Base-by-base conservation (phyloP, 1,139 yeast genomes). In the Suhomyces maxii region DNA sequence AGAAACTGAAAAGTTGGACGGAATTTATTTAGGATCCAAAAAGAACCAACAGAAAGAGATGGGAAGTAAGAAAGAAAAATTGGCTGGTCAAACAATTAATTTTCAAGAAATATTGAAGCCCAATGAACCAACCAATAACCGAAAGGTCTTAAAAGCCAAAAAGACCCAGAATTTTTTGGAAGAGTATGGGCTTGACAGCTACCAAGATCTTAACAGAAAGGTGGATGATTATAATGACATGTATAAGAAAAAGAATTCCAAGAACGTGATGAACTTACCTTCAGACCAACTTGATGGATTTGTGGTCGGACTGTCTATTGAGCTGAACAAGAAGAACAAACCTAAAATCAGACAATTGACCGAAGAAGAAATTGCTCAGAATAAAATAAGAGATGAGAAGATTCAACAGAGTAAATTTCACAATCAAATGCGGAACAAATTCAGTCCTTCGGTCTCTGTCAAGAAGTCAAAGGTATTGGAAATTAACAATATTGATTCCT, bases 161-260 rank as follows among this genome's bases (percentile, higher is more conserved):
- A 51, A 67, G 41, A 55, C 68, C 3, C 73, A 68, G 25, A 67
- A 71, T 47, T 60, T 74, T 38, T 55, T 72, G 14, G 71, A 65
- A 43, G 79, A 75, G 45, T 75, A 75, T 52, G 79, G 79, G 0
- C 49, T 75, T 12, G 63, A 58, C 2, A 60, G 63, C 43, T 71
- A 71, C 48, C 42, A 53, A 7, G 64, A 69, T 6, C 63, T 71
- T 1, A 58, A 64, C 1, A 61, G 53, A 12, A 39, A 55, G 8
- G 53, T 53, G 7, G 60, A 62, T 34, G 75, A 71, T 49, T 69
- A 70, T 50, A 64, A 68, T 46, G 64, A 52, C n/a, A 7, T 60
- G 6, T 53, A 58, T 28, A 63, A 62, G 41, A 55, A 57, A 32
- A 51, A 55, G 33, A 49, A 58, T 10, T 40, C 69, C n/a, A 57